These are phyloP conservation scores for sunflower (Helianthus annuus) DNA, from an alignment of 129 eudicot species.

Conservation along the genomic window HanXRQr2.0-SUNRISE NC_035446.2:59980559-59981058, in stretches of 20 bases:
- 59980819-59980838: neutral
- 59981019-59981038: neutral
- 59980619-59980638: slow-evolving; percentile 98
- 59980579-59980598: slow-evolving; percentile 14
- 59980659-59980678: slow-evolving; percentile 98
- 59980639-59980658: slow-evolving; percentile 97
- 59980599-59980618: slow-evolving; percentile 80
- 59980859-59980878: slow-evolving; percentile 96
- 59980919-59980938: slow-evolving; percentile 99
- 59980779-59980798: neutral
- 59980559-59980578: neutral
- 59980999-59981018: neutral
- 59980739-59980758: neutral
- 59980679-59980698: slow-evolving; percentile 63
- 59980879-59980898: slow-evolving; percentile 96
- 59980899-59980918: slow-evolving; percentile 99
- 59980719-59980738: neutral
- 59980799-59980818: neutral
- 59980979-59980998: neutral
- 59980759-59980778: neutral
- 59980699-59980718: neutral
- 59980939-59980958: slow-evolving; percentile 97
- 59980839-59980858: slow-evolving; percentile 33
- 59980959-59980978: slow-evolving; percentile 47
- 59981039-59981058: neutral